Evolutionary conservation across 441 rosid genomes (phyloP).

Genomic region (Populus hybrid): DNA sequence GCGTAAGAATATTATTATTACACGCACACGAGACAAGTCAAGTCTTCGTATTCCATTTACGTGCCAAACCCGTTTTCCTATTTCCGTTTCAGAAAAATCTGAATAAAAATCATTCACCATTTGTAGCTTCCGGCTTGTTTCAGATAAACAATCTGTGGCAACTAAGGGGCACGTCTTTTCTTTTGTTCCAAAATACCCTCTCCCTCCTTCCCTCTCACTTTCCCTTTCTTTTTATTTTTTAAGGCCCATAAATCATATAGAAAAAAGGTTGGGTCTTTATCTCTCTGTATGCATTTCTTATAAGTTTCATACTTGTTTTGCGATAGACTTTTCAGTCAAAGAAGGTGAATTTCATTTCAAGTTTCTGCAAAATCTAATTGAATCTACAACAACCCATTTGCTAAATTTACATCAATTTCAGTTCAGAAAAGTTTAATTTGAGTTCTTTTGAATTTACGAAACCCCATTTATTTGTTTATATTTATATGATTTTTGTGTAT

Average conservation of each 20-base stretch:
- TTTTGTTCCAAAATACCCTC: background rate
- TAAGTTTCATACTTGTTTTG: background rate
- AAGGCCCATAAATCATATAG: background rate
- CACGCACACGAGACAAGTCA: background rate
- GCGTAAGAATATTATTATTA: too few relatives aligned
- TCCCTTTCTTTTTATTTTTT: background rate
- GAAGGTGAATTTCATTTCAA: constrained; percentile 20
- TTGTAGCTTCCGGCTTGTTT: background rate
- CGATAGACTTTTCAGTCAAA: constrained; percentile 12
- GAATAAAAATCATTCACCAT: background rate
- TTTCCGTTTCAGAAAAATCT: background rate
- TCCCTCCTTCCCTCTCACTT: background rate
- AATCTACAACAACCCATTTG: constrained; percentile 22
- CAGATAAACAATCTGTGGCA: constrained; percentile 50
- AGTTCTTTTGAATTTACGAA: background rate
- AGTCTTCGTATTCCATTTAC: background rate
- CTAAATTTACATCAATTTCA: constrained; percentile 18
- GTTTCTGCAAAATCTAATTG: background rate
- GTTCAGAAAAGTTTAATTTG: constrained; percentile 1
- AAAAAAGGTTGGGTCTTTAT: background rate
- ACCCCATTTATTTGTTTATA: constrained; percentile 25
- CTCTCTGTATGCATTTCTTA: background rate
- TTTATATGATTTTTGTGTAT: constrained; percentile 17
- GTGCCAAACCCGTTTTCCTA: background rate
- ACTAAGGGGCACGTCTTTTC: constrained; percentile 16